Conservation (phyloP, 202 grass and related monocot species). For the Saccharum hybrid region DNA sequence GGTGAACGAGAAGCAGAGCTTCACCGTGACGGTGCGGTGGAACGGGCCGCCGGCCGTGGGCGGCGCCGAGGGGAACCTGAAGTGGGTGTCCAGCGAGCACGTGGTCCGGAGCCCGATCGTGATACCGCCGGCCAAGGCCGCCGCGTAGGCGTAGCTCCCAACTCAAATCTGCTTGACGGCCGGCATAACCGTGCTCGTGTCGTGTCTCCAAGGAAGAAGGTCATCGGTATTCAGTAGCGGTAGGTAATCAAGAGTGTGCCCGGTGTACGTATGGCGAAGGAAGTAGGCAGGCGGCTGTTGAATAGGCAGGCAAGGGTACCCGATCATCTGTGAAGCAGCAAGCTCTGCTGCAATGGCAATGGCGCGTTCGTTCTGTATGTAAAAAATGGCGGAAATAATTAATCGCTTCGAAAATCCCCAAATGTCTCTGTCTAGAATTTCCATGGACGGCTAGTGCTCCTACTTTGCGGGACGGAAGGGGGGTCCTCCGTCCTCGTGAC, state of each 20-base stretch:
- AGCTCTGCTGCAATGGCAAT: slow-evolving; percentile 44
- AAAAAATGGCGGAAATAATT: slow-evolving; percentile 41
- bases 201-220: not conserved
- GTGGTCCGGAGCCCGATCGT: slow-evolving; percentile 76
- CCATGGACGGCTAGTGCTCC: not conserved
- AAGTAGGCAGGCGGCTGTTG: slow-evolving; percentile 28
- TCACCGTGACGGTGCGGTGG: slow-evolving; percentile 58
- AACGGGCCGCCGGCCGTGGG: slow-evolving; percentile 37
- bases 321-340: slow-evolving; percentile 32
- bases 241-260: not conserved
- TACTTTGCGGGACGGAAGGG: not conserved
- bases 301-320: slow-evolving; percentile 25
- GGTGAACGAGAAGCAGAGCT: slow-evolving; percentile 68
- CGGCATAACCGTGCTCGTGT: not conserved
- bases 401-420: not conserved
- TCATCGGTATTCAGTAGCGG: not conserved
- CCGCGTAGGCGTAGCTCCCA: not conserved
- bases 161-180: not conserved
- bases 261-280: slow-evolving; percentile 30
- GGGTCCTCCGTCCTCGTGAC: not conserved
- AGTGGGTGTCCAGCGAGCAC: slow-evolving; percentile 69
- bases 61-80: slow-evolving; percentile 65
- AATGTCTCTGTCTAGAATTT: not conserved
- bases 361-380: slow-evolving; percentile 5
- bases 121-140: slow-evolving; percentile 52